Percentiles rank a stretch among this genome's conserved stretches.
These are phyloP conservation scores for Cryptococcus sp. DNA, from an alignment of 1,284 basidiomycete genomes.

Conservation along the genomic window DNA sequence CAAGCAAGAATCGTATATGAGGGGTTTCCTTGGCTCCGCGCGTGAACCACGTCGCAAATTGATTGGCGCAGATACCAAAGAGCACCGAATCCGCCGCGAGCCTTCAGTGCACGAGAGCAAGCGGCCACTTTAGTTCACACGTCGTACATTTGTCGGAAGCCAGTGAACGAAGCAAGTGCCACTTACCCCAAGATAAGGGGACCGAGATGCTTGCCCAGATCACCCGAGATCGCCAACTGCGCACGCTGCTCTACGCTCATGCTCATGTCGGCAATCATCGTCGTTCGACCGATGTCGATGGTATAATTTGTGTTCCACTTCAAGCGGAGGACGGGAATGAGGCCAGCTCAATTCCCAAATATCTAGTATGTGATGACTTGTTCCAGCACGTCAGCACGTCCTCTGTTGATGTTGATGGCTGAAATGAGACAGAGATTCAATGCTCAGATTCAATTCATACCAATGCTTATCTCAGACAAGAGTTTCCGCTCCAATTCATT, in stretches of 20 bases:
- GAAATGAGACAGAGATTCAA: no score
- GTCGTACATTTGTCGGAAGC: background rate
- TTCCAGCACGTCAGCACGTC: no score
- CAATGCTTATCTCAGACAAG: no score
- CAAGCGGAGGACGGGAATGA: no score
- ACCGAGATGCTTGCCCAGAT: conserved; percentile 9
- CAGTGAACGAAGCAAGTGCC: background rate
- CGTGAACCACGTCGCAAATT: conserved; percentile 9
- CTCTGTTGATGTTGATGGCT: no score
- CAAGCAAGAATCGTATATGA: conserved; percentile 12
- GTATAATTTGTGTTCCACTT: background rate
- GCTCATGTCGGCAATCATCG: background rate
- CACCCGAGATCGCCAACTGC: conserved; percentile 1
- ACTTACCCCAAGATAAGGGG: background rate
- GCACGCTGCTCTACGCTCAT: conserved; percentile 4
- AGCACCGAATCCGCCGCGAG: conserved; percentile 11
- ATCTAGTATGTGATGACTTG: no score
- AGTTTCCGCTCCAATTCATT: no score
- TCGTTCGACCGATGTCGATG: background rate
- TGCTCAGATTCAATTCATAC: no score
- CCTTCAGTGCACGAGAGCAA: background rate
- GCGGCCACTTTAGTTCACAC: background rate
- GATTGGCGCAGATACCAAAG: conserved; percentile 7
- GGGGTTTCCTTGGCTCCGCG: conserved; percentile 7
- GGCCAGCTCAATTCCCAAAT: no score